A percentile compares a stretch with the other conserved stretches of the same genome.
Evolutionary conservation across 768 basidiomycete species (phyloP).

Genomic region (Lactifluus hygrophoroides): DNA sequence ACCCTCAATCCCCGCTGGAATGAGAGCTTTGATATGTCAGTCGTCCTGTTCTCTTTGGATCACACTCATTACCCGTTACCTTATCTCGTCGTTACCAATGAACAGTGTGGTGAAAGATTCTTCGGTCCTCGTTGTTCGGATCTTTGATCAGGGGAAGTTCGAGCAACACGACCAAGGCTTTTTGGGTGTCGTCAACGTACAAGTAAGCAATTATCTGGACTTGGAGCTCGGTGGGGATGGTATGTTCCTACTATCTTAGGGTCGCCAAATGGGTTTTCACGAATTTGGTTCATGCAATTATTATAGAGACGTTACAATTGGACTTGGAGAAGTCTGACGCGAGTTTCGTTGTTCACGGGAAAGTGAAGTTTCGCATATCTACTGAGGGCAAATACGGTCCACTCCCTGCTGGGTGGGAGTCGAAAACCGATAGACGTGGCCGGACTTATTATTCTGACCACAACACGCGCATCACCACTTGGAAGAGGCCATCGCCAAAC

Average conservation of each 20-base stretch:
- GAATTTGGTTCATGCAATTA: not conserved
- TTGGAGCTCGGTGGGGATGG: constrained; percentile 92
- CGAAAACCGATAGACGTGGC: constrained; percentile 91
- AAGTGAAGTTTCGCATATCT: constrained; percentile 92
- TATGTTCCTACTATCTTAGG: constrained; percentile 31
- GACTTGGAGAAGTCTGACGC: constrained; percentile 98
- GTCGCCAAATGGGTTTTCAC: not conserved
- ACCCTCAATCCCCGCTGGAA: constrained; percentile 95
- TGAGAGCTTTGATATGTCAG: constrained; percentile 95
- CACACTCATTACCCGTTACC: constrained; percentile 1
- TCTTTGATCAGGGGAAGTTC: constrained; percentile 99
- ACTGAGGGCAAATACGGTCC: constrained; percentile 91
- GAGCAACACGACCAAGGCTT: constrained; percentile 98
- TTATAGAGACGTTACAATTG: constrained; percentile 81
- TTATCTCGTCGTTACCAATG: not conserved
- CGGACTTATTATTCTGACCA: constrained; percentile 98
- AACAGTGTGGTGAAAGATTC: constrained; percentile 88
- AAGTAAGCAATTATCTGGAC: constrained; percentile 85
- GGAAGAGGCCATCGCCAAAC: constrained; percentile 84
- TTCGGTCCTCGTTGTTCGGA: constrained; percentile 96
- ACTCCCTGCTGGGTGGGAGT: constrained; percentile 89
- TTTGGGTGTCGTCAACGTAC: constrained; percentile 93
- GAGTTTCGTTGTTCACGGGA: constrained; percentile 94
- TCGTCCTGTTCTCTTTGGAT: constrained; percentile 7
- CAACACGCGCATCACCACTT: constrained; percentile 94